Base-by-base conservation (phyloP, 345 rosid species). In the Acer saccharum region DNA sequence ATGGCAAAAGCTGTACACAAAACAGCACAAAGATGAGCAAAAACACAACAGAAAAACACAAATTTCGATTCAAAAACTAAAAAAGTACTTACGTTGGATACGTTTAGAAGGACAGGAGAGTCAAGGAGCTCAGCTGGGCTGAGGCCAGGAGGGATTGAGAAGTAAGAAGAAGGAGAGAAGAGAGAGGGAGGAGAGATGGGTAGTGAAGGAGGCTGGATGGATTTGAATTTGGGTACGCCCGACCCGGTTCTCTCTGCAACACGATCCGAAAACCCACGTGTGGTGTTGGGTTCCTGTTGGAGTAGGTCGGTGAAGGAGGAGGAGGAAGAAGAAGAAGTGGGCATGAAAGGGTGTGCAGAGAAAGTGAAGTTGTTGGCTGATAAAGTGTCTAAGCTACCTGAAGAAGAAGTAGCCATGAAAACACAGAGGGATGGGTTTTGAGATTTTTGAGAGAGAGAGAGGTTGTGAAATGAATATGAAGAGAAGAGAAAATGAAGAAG, bases 41-140 rank as follows among this genome's bases (percentile, higher is more conserved):
- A 52, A 23, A 63, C 62, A 12, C 41, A 32, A 25, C n/a, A 66
- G 0, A 21, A 23, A 9, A 43, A 43, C 46, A 8, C 10, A 21
- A 61, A 61, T 21, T 62, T 67, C 5, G 0, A 44, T 27, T 27
- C 29, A 27, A 43, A 23, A 72, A 10, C 21, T 29, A 20, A 29
- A 44, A 52, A 43, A 69, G 21, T 9, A 75, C 84, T 50, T 86
- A 96, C 98, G 75, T 87, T 86, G 12, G 88, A 87, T 76, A 95
- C 66, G 89, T 79, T 87, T 50, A 92, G 80, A 43, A 96, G 82
- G 69, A 94, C 97, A 72, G 99, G 98, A 70, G 98, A 94, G 67
- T 96, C 98, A 71, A 94, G 69, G 25, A 92, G 94, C 86, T 86
- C 97, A 48, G 97, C 84, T 0, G 91, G 97, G 89, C 94, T 92